Base-by-base conservation (phyloP, 768 basidiomycete genomes). In the Steccherinum ochraceum region DNA sequence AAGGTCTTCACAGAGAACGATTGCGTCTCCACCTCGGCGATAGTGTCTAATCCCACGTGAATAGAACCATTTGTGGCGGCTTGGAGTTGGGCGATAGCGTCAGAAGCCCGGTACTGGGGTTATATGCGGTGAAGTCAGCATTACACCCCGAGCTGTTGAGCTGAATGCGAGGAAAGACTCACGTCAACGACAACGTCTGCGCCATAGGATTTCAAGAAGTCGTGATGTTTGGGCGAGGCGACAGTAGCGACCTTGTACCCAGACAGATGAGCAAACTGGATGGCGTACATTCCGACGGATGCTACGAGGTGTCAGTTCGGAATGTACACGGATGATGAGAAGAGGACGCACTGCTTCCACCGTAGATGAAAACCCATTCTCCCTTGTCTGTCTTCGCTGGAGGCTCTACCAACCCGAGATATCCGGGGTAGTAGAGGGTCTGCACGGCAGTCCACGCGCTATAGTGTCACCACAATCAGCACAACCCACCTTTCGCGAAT, bases 141-240 rank as follows among this genome's bases (percentile, higher is more conserved):
- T n/a, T n/a, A n/a, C n/a, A n/a, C n/a, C n/a, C n/a, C n/a, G n/a
- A n/a, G n/a, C n/a, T 12, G 39, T n/a, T 12, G 39, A 12, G 12
- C n/a, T n/a, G n/a, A n/a, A n/a, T n/a, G n/a, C 20, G 12, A 12
- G 11, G 43, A 16, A 47, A 25, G 7, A 50, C 50, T 23, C 21
- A 62, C 60, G 54, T 67, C 60, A 44, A 64, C 51, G n/a, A 69
- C 69, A 7, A 59, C 62, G 45, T 67, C 62, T 12, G 73, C 72
- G 11, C 72, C 72, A 44, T 68, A 62, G 0, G 64, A 56, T 55
- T 66, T 68, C 51, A 70, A 58, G 23, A 72, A 61, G 19, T 64
- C 68, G 52, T 62, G 64, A 48, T 70, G 69, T 35, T 61, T 59
- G 5, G 65, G 64, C 1, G 71, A 72, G 25, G 65, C 61, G 23